Percentiles rank a stretch among this genome's conserved stretches.
Evolutionary conservation across 1,139 yeast genomes (phyloP).

Genomic region (Diutina sp.): DNA sequence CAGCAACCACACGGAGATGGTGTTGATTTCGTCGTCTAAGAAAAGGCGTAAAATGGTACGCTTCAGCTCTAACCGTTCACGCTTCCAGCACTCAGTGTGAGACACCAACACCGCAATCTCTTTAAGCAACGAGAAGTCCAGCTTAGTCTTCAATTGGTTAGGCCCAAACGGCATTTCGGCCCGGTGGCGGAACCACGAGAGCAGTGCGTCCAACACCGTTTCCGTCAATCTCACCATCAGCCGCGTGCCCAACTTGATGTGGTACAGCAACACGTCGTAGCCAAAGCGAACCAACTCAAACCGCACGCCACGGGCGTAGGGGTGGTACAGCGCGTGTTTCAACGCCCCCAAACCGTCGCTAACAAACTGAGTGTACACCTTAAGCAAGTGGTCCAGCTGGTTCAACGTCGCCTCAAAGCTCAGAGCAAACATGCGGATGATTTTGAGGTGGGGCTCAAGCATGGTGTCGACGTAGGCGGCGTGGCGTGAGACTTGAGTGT

Average conservation of each 20-base stretch:
- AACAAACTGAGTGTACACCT: conserved; percentile 53
- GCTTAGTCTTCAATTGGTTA: conserved; percentile 55
- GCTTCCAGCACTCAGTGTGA: conserved; percentile 12
- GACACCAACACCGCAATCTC: conserved; percentile 32
- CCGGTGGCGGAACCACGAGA: conserved; percentile 66
- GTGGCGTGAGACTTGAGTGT: conserved; percentile 38
- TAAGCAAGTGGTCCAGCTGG: conserved; percentile 61
- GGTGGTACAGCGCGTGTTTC: conserved; percentile 60
- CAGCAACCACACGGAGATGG: conserved; percentile 67
- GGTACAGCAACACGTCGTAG: conserved; percentile 49
- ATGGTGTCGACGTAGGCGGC: conserved; percentile 35
- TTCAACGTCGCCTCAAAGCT: conserved; percentile 71
- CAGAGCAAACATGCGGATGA: conserved; percentile 62
- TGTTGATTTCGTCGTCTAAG: conserved; percentile 63
- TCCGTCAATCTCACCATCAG: conserved; percentile 33
- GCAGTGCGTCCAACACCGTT: conserved; percentile 49
- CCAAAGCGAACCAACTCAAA: conserved; percentile 66
- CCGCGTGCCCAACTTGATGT: conserved; percentile 34
- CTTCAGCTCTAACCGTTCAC: conserved; percentile 24
- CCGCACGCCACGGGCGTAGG: conserved; percentile 62
- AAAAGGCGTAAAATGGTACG: conserved; percentile 44
- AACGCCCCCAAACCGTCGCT: conserved; percentile 46
- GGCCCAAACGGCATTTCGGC: conserved; percentile 77
- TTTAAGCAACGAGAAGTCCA: conserved; percentile 50
- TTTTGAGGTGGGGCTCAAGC: conserved; percentile 63